These are phyloP conservation scores for Lactifluus echinatus DNA, from an alignment of 768 basidiomycete species.

Conservation along the genomic window DNA sequence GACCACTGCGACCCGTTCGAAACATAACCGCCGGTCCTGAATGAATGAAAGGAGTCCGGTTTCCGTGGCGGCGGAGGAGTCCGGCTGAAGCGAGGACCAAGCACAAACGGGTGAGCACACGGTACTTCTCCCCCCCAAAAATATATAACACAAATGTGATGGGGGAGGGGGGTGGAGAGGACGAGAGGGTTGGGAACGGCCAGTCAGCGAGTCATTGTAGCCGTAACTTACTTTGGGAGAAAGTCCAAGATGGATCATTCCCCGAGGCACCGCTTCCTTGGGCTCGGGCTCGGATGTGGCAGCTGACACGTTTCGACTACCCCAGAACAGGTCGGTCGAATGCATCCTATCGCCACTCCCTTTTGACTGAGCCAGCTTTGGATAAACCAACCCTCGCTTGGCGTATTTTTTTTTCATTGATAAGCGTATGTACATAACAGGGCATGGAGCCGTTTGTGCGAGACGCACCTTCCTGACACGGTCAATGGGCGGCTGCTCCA, in stretches of 20 bases:
- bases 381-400: slow-evolving; percentile 30
- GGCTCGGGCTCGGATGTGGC: slow-evolving; percentile 6
- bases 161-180: not conserved
- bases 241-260: not conserved
- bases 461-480: slow-evolving; percentile 28
- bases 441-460: not conserved
- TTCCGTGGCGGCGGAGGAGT: not conserved
- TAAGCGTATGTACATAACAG: slow-evolving; percentile 8
- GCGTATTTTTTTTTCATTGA: slow-evolving; percentile 3
- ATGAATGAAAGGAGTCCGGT: not conserved
- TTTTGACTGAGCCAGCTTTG: slow-evolving; percentile 35
- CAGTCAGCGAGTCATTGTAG: not conserved
- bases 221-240: slow-evolving; percentile 5
- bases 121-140: not conserved
- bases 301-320: slow-evolving; percentile 26
- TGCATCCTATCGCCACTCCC: slow-evolving; percentile 27
- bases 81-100: not conserved
- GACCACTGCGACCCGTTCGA: not conserved
- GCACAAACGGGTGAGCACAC: not conserved
- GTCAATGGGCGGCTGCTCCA: slow-evolving; percentile 28
- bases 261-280: not conserved
- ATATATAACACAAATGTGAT: not conserved
- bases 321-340: slow-evolving; percentile 35
- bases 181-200: no score
- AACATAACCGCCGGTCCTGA: not conserved